Evolutionary conservation across 129 eudicot genomes (phyloP).

Genomic region (Chrysanthemum lavandulifolium): DNA sequence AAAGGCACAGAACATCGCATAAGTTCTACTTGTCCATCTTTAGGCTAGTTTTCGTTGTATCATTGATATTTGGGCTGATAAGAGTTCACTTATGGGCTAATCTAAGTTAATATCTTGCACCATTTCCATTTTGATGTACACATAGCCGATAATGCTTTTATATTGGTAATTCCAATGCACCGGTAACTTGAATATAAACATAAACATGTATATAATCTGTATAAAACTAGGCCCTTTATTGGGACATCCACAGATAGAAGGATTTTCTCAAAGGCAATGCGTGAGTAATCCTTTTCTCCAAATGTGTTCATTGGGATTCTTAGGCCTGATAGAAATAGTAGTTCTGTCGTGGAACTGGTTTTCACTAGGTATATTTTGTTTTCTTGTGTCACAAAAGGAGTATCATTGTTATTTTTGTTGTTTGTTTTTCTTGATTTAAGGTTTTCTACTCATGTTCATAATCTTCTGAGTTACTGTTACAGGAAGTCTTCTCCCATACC

Average conservation of each 20-base stretch:
- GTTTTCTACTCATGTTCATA: neutral
- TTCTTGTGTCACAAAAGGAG: neutral
- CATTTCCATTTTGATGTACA: neutral
- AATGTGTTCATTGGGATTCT: neutral
- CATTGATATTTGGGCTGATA: neutral
- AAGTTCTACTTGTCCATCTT: too few species aligned
- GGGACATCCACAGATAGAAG: neutral
- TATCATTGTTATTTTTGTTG: neutral
- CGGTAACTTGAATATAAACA: too few species aligned
- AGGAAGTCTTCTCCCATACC: conserved; percentile 80
- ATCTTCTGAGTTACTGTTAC: conserved; percentile 11
- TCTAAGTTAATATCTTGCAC: neutral
- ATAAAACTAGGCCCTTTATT: neutral
- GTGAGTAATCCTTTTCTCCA: neutral
- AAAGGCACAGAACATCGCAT: too few species aligned
- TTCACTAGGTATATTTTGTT: neutral
- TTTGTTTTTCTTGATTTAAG: neutral
- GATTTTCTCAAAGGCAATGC: neutral
- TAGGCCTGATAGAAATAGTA: neutral
- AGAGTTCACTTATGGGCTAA: too few species aligned
- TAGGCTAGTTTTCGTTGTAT: too few species aligned
- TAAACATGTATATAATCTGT: too few species aligned
- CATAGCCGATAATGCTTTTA: too few species aligned
- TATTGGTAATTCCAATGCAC: too few species aligned
- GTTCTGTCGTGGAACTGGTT: neutral